These are phyloP conservation scores for Penicillium pancosmium DNA, from an alignment of 495 filamentous ascomycete genomes.

Conservation along the genomic window DNA sequence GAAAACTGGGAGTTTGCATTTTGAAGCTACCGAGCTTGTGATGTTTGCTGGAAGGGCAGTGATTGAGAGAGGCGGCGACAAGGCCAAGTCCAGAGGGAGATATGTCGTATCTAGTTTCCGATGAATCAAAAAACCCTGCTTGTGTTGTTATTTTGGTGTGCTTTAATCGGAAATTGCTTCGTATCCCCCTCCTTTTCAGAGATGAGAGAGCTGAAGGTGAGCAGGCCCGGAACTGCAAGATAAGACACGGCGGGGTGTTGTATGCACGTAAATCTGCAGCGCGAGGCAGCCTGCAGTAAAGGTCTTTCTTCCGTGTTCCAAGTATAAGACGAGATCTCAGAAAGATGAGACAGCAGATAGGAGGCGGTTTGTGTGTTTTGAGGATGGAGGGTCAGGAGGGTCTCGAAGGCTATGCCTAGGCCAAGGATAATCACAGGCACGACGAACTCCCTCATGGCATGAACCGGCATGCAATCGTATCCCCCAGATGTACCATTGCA, in stretches of 20 bases:
- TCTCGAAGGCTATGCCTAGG: background rate
- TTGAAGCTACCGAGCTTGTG: background rate
- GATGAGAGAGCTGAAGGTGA: background rate
- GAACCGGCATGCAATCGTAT: conserved; percentile 9
- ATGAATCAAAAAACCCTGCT: background rate
- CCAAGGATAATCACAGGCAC: conserved; percentile 10
- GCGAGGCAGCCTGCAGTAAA: background rate
- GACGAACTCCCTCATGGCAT: conserved; percentile 10
- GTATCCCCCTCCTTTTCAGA: background rate
- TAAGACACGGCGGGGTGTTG: background rate
- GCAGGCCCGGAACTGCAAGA: background rate
- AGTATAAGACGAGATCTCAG: background rate
- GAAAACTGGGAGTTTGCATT: conserved; percentile 6
- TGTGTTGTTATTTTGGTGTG: background rate
- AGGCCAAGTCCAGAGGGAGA: background rate
- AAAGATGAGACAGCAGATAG: background rate
- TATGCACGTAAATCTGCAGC: background rate
- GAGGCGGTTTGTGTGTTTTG: too few species aligned
- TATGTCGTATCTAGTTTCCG: background rate
- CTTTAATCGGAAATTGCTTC: background rate
- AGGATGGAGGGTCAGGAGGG: too few species aligned
- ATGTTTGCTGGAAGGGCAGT: background rate
- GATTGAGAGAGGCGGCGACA: background rate
- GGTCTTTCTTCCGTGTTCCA: background rate
- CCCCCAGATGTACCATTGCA: conserved; percentile 7